Base-by-base conservation (phyloP, 2,329 filamentous ascomycete genomes). In the Penicillium glabrum region DNA sequence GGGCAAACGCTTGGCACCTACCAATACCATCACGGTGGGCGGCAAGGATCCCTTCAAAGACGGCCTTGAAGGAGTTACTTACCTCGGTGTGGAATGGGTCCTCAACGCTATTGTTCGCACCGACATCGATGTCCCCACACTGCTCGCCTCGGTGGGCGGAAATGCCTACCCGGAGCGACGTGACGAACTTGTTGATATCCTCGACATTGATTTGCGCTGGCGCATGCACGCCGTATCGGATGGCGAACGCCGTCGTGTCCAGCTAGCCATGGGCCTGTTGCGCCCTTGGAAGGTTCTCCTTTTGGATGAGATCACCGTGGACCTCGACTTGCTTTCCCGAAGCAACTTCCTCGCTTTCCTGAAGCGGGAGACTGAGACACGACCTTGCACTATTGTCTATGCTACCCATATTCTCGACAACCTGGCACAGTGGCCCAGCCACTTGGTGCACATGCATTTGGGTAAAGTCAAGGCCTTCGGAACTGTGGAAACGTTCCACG, bases 371-470 rank as follows among this genome's bases (percentile, higher is more conserved):
- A 97, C 93, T 0, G 89, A 93, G 77, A 80, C 72, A 8, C 82
- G 93, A 52, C 82, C 86, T 39, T 97, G 93, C 72, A 97, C 95
- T 5, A 90, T 99, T 67, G 92, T 99, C 29, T 99, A 99, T 73
- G 95, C 95, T 8, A 99, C 95, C 14, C 95, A 99, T 75, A 97
- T 99, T 62, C 78, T 99, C 65, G 95, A 99, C 72, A 97, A 98
- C 73, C 79, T 99, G 50, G 92, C 92, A 0, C 87, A 88, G 21
- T 99, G 95, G 95, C 95, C 95, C 7, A 96, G 90, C 1, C 93
- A 99, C 76, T 81, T 99, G 37, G 93, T 96, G 49, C 93, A 98
- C 73, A 97, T 99, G 93, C 89, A 92, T 71, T 75, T 96, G 46
- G 95, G 95, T 27, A 86, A 83, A 60, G 89, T 97, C 61, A 93